Evolutionary conservation across 2,329 filamentous ascomycete species (phyloP).

Genomic region (Periconia sp.): DNA sequence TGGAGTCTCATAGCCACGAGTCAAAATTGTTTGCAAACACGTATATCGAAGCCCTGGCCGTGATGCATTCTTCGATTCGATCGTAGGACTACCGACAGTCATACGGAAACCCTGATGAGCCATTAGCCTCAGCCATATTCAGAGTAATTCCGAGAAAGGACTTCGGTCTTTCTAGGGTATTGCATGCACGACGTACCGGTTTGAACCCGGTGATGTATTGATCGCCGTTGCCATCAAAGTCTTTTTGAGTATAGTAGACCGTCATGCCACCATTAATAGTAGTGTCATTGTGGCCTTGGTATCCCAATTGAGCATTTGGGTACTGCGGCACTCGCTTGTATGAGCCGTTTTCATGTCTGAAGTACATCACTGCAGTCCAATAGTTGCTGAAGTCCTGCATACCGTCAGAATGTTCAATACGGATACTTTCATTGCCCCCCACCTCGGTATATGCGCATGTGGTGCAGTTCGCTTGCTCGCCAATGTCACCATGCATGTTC

Average conservation of each 20-base stretch:
- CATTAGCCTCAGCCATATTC: not conserved
- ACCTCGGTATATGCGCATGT: slow-evolving; percentile 31
- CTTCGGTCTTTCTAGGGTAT: not conserved
- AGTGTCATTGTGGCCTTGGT: slow-evolving; percentile 19
- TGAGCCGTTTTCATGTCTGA: slow-evolving; percentile 32
- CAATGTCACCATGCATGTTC: slow-evolving; percentile 29
- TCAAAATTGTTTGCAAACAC: slow-evolving; percentile 30
- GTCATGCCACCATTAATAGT: slow-evolving; percentile 42
- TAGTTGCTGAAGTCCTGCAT: slow-evolving; percentile 28
- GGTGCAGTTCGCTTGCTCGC: slow-evolving; percentile 28
- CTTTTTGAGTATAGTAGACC: slow-evolving; percentile 40
- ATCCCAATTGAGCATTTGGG: slow-evolving; percentile 29
- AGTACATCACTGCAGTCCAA: slow-evolving; percentile 40
- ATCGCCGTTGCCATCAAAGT: slow-evolving; percentile 41
- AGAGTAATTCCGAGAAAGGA: no score
- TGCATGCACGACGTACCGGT: slow-evolving; percentile 23
- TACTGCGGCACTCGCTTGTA: slow-evolving; percentile 29
- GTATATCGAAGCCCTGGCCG: slow-evolving; percentile 25
- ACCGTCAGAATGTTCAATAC: not conserved
- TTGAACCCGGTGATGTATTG: slow-evolving; percentile 30
- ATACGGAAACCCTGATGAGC: slow-evolving; percentile 36
- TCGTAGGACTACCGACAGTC: slow-evolving; percentile 41
- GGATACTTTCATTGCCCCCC: not conserved
- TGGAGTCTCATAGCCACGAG: slow-evolving; percentile 22
- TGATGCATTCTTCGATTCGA: slow-evolving; percentile 14